Evolutionary conservation across 805 yeast species (phyloP).

Genomic region (Nakazawaea wyomingensis): DNA sequence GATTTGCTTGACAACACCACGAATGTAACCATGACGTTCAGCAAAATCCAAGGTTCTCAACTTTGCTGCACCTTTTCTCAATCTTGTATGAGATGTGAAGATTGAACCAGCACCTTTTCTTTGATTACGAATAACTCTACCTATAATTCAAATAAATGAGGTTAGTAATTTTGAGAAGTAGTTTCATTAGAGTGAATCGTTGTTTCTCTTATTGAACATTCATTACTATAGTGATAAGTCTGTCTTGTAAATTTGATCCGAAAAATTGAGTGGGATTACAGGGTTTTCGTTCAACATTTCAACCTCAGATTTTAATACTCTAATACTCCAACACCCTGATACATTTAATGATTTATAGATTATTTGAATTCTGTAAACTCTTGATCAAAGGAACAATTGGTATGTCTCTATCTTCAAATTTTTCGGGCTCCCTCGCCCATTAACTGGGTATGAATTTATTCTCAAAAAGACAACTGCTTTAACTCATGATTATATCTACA

Average conservation of each 20-base stretch:
- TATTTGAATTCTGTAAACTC: too few species aligned
- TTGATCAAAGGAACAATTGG: too few species aligned
- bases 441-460: too few species aligned
- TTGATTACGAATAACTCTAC: conserved; percentile 99
- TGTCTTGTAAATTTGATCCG: too few species aligned
- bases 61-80: conserved; percentile 99
- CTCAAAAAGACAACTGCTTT: not conserved
- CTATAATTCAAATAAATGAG: conserved; percentile 31
- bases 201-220: not conserved
- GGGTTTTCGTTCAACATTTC: too few species aligned
- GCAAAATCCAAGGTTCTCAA: conserved; percentile 98
- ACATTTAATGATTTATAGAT: too few species aligned
- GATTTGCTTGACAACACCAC: conserved; percentile 98
- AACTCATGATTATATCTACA: not conserved
- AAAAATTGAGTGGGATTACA: too few species aligned
- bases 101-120: conserved; percentile 99
- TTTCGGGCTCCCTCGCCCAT: too few species aligned
- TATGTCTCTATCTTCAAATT: too few species aligned
- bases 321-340: too few species aligned
- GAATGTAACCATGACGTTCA: conserved; percentile 99
- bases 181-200: not conserved
- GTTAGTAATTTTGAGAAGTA: not conserved
- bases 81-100: conserved; percentile 99
- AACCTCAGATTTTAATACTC: too few species aligned
- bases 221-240: too few species aligned